Conservation (phyloP, 495 filamentous ascomycete genomes). For the Neurospora sp. region DNA sequence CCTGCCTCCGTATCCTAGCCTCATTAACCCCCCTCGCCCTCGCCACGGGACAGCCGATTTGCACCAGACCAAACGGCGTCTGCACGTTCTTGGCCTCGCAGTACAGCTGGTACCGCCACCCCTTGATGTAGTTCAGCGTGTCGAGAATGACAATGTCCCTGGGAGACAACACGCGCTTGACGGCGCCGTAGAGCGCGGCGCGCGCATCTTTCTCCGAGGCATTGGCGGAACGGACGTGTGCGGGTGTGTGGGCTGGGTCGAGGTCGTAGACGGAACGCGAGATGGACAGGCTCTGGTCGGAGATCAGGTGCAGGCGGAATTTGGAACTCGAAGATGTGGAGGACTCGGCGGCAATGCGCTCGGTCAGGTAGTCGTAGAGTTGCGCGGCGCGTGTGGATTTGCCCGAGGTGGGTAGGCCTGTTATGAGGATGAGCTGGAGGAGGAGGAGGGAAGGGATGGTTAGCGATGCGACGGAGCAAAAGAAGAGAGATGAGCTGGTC, state of each 20-base stretch:
- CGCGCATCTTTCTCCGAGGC: constrained; percentile 82
- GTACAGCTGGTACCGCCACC: constrained; percentile 89
- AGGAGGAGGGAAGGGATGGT: background rate
- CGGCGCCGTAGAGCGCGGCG: constrained; percentile 72
- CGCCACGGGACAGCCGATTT: constrained; percentile 68
- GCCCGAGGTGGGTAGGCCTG: constrained; percentile 86
- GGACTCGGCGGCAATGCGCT: constrained; percentile 35
- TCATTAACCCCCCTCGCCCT: constrained; percentile 55
- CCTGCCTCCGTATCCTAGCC: constrained; percentile 19
- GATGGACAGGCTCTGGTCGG: constrained; percentile 55
- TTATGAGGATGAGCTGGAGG: constrained; percentile 76
- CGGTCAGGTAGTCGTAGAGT: constrained; percentile 54
- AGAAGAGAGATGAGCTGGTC: background rate
- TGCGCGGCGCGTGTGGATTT: constrained; percentile 82
- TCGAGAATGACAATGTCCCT: constrained; percentile 85
- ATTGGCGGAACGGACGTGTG: constrained; percentile 42
- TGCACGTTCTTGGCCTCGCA: constrained; percentile 85
- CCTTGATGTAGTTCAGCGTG: constrained; percentile 95
- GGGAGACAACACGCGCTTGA: constrained; percentile 68
- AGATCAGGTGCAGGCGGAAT: constrained; percentile 56
- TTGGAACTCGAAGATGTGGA: constrained; percentile 19
- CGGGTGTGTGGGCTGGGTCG: constrained; percentile 33
- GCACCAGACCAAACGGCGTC: constrained; percentile 77
- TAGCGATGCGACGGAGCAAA: background rate
- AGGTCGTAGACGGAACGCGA: constrained; percentile 53